Conservation (phyloP, 2,329 filamentous ascomycete genomes). For the Microcyclospora pomicola region DNA sequence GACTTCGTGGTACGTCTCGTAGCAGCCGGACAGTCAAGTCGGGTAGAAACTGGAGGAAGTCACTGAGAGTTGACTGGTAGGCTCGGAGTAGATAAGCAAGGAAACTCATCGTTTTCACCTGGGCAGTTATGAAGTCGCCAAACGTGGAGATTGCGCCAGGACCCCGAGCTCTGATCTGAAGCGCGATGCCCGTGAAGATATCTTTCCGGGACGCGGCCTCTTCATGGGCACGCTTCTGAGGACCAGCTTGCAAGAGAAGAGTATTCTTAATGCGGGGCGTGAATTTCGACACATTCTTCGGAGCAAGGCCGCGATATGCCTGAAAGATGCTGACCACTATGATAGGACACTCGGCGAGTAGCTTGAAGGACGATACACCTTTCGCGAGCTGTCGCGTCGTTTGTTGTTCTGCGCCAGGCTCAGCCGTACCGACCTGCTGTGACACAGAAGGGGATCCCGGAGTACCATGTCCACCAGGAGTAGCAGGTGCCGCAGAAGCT, state of each 20-base stretch:
- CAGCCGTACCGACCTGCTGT: conserved; percentile 31
- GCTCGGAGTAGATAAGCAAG: conserved; percentile 82
- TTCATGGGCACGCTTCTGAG: conserved; percentile 80
- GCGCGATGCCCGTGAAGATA: conserved; percentile 85
- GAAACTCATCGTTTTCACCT: conserved; percentile 99
- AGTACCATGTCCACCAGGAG: conserved; percentile 44
- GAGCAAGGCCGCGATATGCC: conserved; percentile 67
- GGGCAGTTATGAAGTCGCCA: conserved; percentile 92
- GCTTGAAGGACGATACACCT: conserved; percentile 98
- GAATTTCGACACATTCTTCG: conserved; percentile 77
- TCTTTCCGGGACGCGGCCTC: conserved; percentile 67
- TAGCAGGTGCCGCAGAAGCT: conserved; percentile 48
- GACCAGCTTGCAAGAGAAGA: conserved; percentile 74
- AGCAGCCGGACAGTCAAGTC: conserved; percentile 81
- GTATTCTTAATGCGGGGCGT: conserved; percentile 89
- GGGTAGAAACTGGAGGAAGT: conserved; percentile 76
- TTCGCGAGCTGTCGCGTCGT: conserved; percentile 71
- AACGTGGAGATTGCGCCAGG: conserved; percentile 50
- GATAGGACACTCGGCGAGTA: conserved; percentile 92
- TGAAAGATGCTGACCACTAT: conserved; percentile 98
- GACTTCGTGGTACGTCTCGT: conserved; percentile 88
- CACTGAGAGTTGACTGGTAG: conserved; percentile 71
- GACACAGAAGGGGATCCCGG: conserved; percentile 82
- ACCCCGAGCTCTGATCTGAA: conserved; percentile 72
- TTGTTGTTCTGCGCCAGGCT: conserved; percentile 62